Conservation (phyloP, 176 grass and related monocot species). For the Metroxylon sagu region DNA sequence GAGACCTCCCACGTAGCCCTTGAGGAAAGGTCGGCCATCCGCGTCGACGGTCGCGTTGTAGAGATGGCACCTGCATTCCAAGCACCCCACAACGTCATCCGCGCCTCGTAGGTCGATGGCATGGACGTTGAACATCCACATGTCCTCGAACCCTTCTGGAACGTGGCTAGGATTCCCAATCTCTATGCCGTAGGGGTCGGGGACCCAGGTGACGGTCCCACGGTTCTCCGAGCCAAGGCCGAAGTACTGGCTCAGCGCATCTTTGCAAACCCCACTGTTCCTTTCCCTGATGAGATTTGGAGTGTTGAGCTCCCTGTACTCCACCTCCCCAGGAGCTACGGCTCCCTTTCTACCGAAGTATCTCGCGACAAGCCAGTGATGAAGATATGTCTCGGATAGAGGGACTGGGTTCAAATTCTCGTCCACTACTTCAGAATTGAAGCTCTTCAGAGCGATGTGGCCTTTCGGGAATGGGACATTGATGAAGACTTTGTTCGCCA, state of each 20-base stretch:
- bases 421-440: slow-evolving; percentile 60
- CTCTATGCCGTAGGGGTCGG: slow-evolving; percentile 78
- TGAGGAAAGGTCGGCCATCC: slow-evolving; percentile 18
- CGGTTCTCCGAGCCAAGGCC: slow-evolving; percentile 87
- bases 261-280: slow-evolving; percentile 61
- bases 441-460: slow-evolving; percentile 76
- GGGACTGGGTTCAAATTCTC: slow-evolving; percentile 42
- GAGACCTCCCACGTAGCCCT: slow-evolving; percentile 47
- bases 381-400: slow-evolving; percentile 79
- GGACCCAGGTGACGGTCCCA: slow-evolving; percentile 64
- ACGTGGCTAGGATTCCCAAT: slow-evolving; percentile 25
- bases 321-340: neutral
- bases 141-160: slow-evolving; percentile 54
- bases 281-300: slow-evolving; percentile 13
- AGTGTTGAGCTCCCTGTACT: neutral
- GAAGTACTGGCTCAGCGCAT: slow-evolving; percentile 44
- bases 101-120: slow-evolving; percentile 66
- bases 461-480: slow-evolving; percentile 53
- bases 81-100: slow-evolving; percentile 42
- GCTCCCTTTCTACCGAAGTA: slow-evolving; percentile 20
- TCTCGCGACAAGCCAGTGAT: slow-evolving; percentile 61
- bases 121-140: slow-evolving; percentile 62
- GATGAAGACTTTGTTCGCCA: slow-evolving; percentile 52
- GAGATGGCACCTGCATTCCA: slow-evolving; percentile 60
- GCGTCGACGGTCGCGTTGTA: slow-evolving; percentile 63